Base-by-base conservation (phyloP, 352 stramenopile genomes). In the Globisporangium okanoganense region DNA sequence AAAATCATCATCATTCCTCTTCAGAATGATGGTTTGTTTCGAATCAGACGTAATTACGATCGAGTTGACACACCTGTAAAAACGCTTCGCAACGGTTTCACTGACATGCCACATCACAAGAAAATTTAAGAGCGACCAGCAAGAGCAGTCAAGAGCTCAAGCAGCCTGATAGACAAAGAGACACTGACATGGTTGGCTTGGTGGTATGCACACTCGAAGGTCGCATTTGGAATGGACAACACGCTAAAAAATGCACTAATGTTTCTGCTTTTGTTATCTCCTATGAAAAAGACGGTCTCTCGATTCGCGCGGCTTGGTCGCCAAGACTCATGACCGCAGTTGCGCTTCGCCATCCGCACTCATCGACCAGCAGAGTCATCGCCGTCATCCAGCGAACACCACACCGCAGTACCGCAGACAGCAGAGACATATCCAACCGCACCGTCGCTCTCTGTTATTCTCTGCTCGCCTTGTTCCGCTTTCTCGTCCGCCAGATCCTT, bases 181-280 rank as follows among this genome's bases (percentile, higher is more conserved):
- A n/a, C 36, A 43, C n/a, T n/a, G 36, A 43, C 36, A 43, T 14
- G 7, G 7, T n/a, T 5, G 36, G n/a, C 36, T 18, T 13, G 8
- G 4, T 43, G 36, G 47, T 53, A 53, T 53, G 47, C 38, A 53
- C 47, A 53, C 27, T 38, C 41, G 56, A 12, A 56, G 56, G 24
- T 36, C 50, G 36, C 6, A 56, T 62, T 62, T 16, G 56, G 14
- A 10, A 22, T 22, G 44, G 45, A 48, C 20, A 62, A 53, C 10
- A 50, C 27, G 47, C 41, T 59, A 56, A 56, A 52, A 55, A 55
- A 56, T 50, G 47, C 57, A 63, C 57, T 48, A 50, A 45, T 56
- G 31, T 56, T 55, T 63, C 57, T 56, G 48, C 53, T 50, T 59
- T 59, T 59, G 25, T 59, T 55, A 55, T 54, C 53, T 59, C 40